Base-by-base conservation (phyloP, 768 basidiomycete genomes). In the Grammothele lineata region DNA sequence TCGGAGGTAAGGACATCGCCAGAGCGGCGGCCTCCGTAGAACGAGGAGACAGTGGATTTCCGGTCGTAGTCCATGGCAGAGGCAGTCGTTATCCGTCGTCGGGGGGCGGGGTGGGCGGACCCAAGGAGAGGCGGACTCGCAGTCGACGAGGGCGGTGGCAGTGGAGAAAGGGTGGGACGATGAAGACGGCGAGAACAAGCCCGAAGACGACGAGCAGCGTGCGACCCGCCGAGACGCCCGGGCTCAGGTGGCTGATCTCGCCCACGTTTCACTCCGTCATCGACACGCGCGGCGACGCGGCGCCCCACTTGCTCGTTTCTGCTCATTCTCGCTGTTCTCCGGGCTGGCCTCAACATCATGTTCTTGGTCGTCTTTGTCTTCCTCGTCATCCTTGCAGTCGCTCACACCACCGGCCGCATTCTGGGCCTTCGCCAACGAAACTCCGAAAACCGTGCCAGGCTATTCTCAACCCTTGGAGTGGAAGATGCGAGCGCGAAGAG, bases 1-100 rank as follows among this genome's bases (percentile, higher is more conserved):
- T 82, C 74, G 47, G 70, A 62, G 56, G 81, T 81, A 40, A 87
- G 72, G 24, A 72, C 76, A 57, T 90, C 83, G 50, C 73, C 57
- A n/a, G 86, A 76, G 47, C 80, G 79, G 30, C 78, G 76, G 12
- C 70, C 77, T 18, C 80, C 83, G 53, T 87, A 89, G 71, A 88
- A 90, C 3, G 87, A 89, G 8, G 87, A 89, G 4, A 85, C 83
- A 1, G 77, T 76, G 4, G 88, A 87, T 66, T 85, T 87, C 60
- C 85, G 76, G 68, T 88, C 87, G 57, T 77, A 73, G 54, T 88
- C 87, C 87, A 87, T 88, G 14, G 27, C 27, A 14, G 14, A 14
- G 14, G 27, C 27, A 30, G 14, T n/a, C n/a, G n/a, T n/a, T n/a
- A n/a, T n/a, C n/a, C n/a, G n/a, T n/a, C n/a, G n/a, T n/a, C n/a